Percentiles rank a stretch among this genome's conserved stretches.
These are phyloP conservation scores for Fusarium pseudograminearum DNA, from an alignment of 2,329 filamentous ascomycete genomes.

Conservation along the genomic window DNA sequence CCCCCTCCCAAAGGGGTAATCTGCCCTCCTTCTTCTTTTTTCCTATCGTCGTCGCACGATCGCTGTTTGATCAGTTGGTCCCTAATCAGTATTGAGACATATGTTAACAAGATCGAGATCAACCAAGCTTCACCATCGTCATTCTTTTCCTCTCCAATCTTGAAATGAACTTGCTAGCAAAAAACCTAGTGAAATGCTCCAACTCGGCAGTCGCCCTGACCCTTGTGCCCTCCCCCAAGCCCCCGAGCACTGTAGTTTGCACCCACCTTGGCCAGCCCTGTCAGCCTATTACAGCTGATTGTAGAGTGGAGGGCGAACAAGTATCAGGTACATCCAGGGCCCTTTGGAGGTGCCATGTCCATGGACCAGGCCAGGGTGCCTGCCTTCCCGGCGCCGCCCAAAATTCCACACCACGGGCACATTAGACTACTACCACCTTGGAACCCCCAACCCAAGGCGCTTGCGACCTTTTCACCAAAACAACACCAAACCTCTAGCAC, in stretches of 20 bases:
- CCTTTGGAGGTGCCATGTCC: constrained; percentile 19
- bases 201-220: constrained; percentile 48
- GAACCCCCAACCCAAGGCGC: constrained; percentile 45
- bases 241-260: constrained; percentile 15
- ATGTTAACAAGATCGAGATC: constrained; percentile 7
- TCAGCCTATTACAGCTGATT: constrained; percentile 28
- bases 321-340: constrained; percentile 35
- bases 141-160: constrained; percentile 14
- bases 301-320: constrained; percentile 23
- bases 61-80: not conserved
- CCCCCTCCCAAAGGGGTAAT: constrained; percentile 6
- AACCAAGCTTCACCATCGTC: constrained; percentile 20
- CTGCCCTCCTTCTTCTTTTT: constrained; percentile 4
- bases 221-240: constrained; percentile 36
- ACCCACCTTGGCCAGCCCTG: constrained; percentile 24
- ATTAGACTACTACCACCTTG: constrained; percentile 39
- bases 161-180: constrained; percentile 25
- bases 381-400: constrained; percentile 40
- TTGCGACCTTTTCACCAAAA: constrained; percentile 50
- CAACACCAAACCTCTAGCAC: constrained; percentile 43
- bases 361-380: constrained; percentile 38
- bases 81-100: not conserved
- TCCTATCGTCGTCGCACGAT: constrained; percentile 5
- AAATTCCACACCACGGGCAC: constrained; percentile 45
- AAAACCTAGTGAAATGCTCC: constrained; percentile 37